A percentile compares a stretch with the other conserved stretches of the same genome.
Evolutionary conservation across 2,329 filamentous ascomycete genomes (phyloP).

Genomic region (Lachnellula arida): DNA sequence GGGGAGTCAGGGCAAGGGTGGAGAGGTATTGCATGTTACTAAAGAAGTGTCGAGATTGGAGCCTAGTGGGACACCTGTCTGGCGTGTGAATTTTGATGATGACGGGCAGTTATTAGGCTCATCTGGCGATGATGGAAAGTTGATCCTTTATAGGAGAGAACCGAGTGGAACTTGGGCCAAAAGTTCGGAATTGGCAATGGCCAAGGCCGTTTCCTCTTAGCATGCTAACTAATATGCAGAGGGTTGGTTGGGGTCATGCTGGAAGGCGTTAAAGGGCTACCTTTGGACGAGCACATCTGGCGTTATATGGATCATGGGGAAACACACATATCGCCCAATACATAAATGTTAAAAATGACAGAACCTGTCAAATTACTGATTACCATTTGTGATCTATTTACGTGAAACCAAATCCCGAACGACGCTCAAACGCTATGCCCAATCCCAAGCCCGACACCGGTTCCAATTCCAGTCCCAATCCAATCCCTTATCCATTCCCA

Average conservation of each 20-base stretch:
- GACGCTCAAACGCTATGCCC: slow-evolving; percentile 1
- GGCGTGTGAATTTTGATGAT: slow-evolving; percentile 67
- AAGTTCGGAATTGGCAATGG: slow-evolving; percentile 30
- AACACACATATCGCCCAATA: neutral
- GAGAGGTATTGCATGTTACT: slow-evolving; percentile 59
- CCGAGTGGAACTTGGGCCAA: slow-evolving; percentile 29
- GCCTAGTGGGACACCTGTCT: slow-evolving; percentile 65
- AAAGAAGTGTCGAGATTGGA: slow-evolving; percentile 63
- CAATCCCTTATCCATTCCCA: neutral
- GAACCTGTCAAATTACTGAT: neutral
- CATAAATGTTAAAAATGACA: neutral
- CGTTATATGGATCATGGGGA: neutral
- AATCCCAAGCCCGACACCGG: neutral
- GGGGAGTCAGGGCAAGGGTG: slow-evolving; percentile 45
- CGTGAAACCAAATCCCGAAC: neutral
- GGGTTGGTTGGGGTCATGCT: neutral
- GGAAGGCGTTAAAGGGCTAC: neutral
- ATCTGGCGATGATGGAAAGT: slow-evolving; percentile 69
- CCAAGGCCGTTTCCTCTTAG: slow-evolving; percentile 2
- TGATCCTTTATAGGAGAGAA: slow-evolving; percentile 56
- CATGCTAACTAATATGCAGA: neutral
- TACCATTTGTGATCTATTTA: neutral
- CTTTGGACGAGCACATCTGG: neutral
- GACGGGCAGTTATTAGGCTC: slow-evolving; percentile 69
- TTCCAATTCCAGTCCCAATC: neutral